Percentiles rank a stretch among this genome's conserved stretches.
Conservation (phyloP, 768 basidiomycete genomes). For the Gyrodon lividus region DNA sequence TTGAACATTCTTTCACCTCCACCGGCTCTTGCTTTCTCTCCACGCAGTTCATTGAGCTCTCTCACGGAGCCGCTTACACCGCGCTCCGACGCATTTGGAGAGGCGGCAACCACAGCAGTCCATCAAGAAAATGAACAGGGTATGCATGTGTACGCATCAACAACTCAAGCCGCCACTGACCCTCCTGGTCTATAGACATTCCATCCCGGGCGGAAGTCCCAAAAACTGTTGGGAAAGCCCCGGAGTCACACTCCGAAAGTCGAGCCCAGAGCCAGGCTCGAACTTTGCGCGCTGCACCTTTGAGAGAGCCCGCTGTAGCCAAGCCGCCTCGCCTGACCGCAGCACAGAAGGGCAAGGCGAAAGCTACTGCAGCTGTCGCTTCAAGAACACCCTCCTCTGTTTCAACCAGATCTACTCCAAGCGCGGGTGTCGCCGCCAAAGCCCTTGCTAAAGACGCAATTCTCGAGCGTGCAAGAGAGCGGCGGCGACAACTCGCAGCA, state of each 20-base stretch:
- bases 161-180: conserved; percentile 2
- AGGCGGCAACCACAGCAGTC: conserved; percentile 1
- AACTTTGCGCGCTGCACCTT: neutral
- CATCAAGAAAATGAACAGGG: conserved; percentile 8
- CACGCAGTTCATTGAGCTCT: conserved; percentile 33
- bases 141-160: conserved; percentile 1
- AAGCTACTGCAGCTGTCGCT: neutral
- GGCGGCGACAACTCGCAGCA: conserved; percentile 47
- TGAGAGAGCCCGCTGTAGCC: neutral
- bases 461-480: conserved; percentile 51
- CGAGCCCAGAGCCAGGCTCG: neutral
- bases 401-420: conserved; percentile 2
- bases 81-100: conserved; percentile 12
- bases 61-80: conserved; percentile 28
- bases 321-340: neutral
- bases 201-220: neutral
- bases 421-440: neutral
- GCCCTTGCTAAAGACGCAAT: conserved; percentile 41
- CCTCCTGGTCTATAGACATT: conserved; percentile 5
- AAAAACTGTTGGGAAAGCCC: conserved; percentile 3
- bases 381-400: neutral
- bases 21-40: conserved; percentile 27
- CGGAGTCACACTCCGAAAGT: neutral
- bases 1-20: conserved; percentile 7
- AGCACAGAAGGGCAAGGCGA: conserved; percentile 20